phyloP scores from a whole-genome alignment of 2,329 filamentous ascomycete species.

The Diaporthe citri region DNA sequence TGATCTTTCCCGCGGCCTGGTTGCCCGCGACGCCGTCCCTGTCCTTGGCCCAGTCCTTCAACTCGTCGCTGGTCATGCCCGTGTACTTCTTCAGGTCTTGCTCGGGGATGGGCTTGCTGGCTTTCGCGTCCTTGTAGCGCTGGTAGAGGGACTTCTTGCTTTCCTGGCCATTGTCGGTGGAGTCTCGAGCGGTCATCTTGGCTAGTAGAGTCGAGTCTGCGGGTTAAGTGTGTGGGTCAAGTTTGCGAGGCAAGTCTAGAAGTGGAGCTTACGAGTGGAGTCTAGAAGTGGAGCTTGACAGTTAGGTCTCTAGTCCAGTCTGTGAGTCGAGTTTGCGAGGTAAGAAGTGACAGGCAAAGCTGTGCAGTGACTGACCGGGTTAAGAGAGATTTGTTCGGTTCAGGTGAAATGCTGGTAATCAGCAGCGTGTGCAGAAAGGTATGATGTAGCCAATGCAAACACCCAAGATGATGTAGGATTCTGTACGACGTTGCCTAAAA shows the following conservation, averaged over 20 bases:
- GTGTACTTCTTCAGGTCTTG: constrained; percentile 40
- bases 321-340: neutral
- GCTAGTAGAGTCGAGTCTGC: neutral
- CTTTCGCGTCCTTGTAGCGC: constrained; percentile 43
- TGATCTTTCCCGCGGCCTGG: constrained; percentile 36
- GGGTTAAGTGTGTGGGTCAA: neutral
- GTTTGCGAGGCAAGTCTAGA: neutral
- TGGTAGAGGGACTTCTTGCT: constrained; percentile 42
- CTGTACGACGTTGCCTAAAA: neutral
- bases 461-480: neutral
- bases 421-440: neutral
- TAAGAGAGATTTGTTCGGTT: neutral
- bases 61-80: constrained; percentile 36
- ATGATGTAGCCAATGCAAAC: neutral
- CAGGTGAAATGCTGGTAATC: too few relatives aligned
- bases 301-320: neutral
- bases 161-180: neutral
- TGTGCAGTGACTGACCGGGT: neutral
- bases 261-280: neutral
- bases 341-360: neutral
- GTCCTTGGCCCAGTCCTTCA: constrained; percentile 33
- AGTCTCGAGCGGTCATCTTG: constrained; percentile 1
- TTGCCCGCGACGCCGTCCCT: constrained; percentile 36
- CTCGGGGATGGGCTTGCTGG: constrained; percentile 43
- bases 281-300: neutral